Evolutionary conservation across 179 eudicot genomes (phyloP), one percentile per base, ranked within the genome.

Genomic region (Actinidia polygama): DNA sequence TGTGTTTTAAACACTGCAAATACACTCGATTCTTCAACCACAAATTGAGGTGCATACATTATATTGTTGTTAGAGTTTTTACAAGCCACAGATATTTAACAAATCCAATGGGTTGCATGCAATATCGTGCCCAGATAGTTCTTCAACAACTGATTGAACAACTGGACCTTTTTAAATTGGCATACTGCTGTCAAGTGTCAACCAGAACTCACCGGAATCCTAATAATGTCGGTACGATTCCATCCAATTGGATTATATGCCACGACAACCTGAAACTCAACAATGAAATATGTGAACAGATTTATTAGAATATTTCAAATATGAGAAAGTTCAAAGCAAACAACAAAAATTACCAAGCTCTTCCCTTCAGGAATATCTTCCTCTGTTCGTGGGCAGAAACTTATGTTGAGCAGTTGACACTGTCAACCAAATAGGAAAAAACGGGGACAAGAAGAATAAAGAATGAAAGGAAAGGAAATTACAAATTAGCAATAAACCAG

Each of bases 241-340:
- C 99, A 95, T 84, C 98, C 98, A 84, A 95, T 97, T 15, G 98
- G 88, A 85, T 95, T 95, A 79, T 94, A 95, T 68, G 91, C 97
- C 82, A 93, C 88, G 61, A 95, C 88, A 75, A 95, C 94, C 99
- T 95, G 91, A 85, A 88, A 80, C 76, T 26, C 40, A 79, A 54
- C 36, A 64, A 1, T 46, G 11, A 82, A 83, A 24, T 7, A 26
- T 8, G 51, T 50, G 9, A 77, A 55, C 5, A 70, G 21, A 62
- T 19, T 53, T 83, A 46, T 67, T 19, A 26, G 58, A 78, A 79
- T 58, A 36, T 73, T 69, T 19, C 30, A 70, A 50, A 16, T 15
- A 47, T 12, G 70, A 50, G 50, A 49, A 44, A 23, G 18, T 57
- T 30, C 61, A 7, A 3, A 70, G 40, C 36, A n/a, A 72, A 36